Conservation (phyloP, 1,284 basidiomycete species). For the Singerocomus inundabilis region DNA sequence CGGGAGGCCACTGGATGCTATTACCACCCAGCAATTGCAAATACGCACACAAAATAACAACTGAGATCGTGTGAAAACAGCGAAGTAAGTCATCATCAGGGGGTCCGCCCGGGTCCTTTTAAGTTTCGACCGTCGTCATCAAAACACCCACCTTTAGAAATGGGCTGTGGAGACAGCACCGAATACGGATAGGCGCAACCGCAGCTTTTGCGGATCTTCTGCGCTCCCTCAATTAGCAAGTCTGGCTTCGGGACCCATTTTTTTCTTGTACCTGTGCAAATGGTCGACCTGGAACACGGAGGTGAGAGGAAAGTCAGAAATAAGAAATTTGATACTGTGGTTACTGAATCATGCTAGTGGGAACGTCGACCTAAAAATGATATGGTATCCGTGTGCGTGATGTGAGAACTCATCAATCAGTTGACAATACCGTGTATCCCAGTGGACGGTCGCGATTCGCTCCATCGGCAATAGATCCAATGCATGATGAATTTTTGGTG, state of each 20-base stretch:
- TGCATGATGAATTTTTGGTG: not conserved
- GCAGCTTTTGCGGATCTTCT: conserved; percentile 9
- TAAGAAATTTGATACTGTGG: conserved; percentile 17
- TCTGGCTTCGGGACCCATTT: conserved; percentile 3
- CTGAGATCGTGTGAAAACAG: conserved; percentile 1
- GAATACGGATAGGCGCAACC: conserved; percentile 18
- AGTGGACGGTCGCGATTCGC: not conserved
- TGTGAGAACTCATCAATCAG: conserved; percentile 2
- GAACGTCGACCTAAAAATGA: conserved; percentile 15
- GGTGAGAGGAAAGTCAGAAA: conserved; percentile 8
- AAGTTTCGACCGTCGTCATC: conserved; percentile 4
- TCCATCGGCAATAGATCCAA: not conserved
- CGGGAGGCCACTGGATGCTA: not conserved
- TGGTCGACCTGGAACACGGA: conserved; percentile 5
- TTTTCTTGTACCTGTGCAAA: conserved; percentile 1
- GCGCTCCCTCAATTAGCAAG: not conserved
- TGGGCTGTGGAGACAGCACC: conserved; percentile 3
- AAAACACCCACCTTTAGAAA: conserved; percentile 14
- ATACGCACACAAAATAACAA: not conserved
- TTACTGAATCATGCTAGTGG: conserved; percentile 6
- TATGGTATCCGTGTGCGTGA: conserved; percentile 6
- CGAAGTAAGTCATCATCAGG: not conserved
- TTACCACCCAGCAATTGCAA: not conserved
- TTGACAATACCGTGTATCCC: conserved; percentile 2
- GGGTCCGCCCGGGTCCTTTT: conserved; percentile 15